A percentile compares a stretch with the other conserved stretches of the same genome.
These are phyloP conservation scores for Fermentozyma sake DNA, from an alignment of 1,139 yeast species.

Conservation along the genomic window DNA sequence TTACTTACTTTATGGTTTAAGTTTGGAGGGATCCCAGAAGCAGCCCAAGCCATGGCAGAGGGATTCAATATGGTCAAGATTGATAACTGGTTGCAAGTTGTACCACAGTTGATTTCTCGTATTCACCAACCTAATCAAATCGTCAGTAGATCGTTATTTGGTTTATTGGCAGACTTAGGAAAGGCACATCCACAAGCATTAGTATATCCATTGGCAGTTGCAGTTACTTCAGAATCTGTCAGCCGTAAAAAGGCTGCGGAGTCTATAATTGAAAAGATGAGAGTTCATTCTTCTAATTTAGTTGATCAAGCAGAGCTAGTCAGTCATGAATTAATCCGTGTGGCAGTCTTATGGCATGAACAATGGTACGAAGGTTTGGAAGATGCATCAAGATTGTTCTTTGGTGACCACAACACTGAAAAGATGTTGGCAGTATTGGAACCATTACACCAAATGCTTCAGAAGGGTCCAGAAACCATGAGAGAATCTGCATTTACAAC, in stretches of 20 bases:
- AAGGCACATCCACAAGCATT: slow-evolving; percentile 96
- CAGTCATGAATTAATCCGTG: slow-evolving; percentile 89
- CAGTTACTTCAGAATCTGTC: slow-evolving; percentile 88
- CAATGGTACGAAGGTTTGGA: slow-evolving; percentile 98
- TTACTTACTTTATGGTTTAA: slow-evolving; percentile 91
- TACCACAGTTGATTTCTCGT: slow-evolving; percentile 93
- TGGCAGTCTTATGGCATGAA: slow-evolving; percentile 96
- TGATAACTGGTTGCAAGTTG: slow-evolving; percentile 92
- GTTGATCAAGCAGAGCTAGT: slow-evolving; percentile 93
- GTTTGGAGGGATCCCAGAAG: slow-evolving; percentile 90
- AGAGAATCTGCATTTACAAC: slow-evolving; percentile 91
- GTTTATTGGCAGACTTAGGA: slow-evolving; percentile 81
- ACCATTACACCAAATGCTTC: slow-evolving; percentile 80
- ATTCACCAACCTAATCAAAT: slow-evolving; percentile 91
- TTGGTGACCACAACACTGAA: slow-evolving; percentile 91
- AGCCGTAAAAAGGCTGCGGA: slow-evolving; percentile 89
- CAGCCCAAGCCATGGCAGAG: slow-evolving; percentile 85
- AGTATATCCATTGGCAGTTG: slow-evolving; percentile 93
- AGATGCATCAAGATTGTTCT: slow-evolving; percentile 90
- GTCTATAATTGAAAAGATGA: slow-evolving; percentile 87
- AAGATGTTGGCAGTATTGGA: slow-evolving; percentile 91
- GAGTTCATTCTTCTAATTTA: slow-evolving; percentile 75
- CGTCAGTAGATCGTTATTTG: slow-evolving; percentile 76
- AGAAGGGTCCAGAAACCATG: slow-evolving; percentile 86
- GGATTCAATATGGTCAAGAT: slow-evolving; percentile 87